phyloP scores from a whole-genome alignment of 1,284 basidiomycete species.

The Taiwanofungus camphoratus region DNA sequence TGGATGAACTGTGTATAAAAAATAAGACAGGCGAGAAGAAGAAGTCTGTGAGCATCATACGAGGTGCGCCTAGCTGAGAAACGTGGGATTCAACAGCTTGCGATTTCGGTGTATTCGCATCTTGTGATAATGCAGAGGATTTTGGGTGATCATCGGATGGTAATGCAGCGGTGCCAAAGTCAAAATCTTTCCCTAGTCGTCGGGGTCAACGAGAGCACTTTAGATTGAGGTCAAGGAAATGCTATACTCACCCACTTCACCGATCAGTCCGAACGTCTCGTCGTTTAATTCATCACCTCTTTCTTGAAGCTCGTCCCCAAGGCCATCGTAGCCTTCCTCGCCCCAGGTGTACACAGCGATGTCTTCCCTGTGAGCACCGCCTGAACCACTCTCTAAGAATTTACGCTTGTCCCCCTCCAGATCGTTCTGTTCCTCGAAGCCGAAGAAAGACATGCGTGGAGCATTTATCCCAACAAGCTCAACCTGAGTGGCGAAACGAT shows the following conservation, averaged over 20 bases:
- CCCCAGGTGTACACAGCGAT: slow-evolving; percentile 86
- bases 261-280: slow-evolving; percentile 85
- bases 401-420: slow-evolving; percentile 56
- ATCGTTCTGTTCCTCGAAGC: slow-evolving; percentile 54
- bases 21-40: slow-evolving; percentile 28
- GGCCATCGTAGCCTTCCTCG: slow-evolving; percentile 85
- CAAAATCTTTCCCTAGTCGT: slow-evolving; percentile 82
- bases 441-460: slow-evolving; percentile 72
- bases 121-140: slow-evolving; percentile 11
- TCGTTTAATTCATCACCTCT: slow-evolving; percentile 89
- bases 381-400: slow-evolving; percentile 43
- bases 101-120: slow-evolving; percentile 1
- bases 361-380: slow-evolving; percentile 52
- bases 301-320: slow-evolving; percentile 84
- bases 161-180: slow-evolving; percentile 61
- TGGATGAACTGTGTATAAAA: slow-evolving; percentile 29
- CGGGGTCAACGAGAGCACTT: slow-evolving; percentile 1
- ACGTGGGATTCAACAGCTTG: slow-evolving; percentile 13
- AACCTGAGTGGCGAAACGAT: no score
- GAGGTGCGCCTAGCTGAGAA: slow-evolving; percentile 21
- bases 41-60: slow-evolving; percentile 27
- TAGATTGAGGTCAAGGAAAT: background rate
- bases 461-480: no score
- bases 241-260: slow-evolving; percentile 55
- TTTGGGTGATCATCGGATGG: slow-evolving; percentile 27